Evolutionary conservation across 2,329 filamentous ascomycete genomes (phyloP).

Genomic region (Akanthomyces dipterigenus): DNA sequence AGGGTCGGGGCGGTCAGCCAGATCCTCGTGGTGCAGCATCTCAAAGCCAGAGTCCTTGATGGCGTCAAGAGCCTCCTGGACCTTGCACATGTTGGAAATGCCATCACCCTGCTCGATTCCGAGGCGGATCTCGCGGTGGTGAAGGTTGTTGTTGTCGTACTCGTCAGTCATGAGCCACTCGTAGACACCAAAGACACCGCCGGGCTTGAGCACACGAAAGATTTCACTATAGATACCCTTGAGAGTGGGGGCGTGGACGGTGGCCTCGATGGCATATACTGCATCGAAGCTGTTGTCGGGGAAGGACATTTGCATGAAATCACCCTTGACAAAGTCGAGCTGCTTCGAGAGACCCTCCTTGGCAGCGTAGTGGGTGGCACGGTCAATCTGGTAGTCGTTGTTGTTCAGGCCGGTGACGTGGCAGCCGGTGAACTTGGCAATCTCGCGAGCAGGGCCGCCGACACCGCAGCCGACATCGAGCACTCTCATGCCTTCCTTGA

Average conservation of each 20-base stretch:
- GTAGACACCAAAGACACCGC: constrained; percentile 87
- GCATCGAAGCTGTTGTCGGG: constrained; percentile 83
- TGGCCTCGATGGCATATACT: constrained; percentile 92
- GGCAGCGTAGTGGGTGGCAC: constrained; percentile 76
- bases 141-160: constrained; percentile 79
- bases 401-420: constrained; percentile 75
- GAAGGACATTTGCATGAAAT: constrained; percentile 80
- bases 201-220: constrained; percentile 87
- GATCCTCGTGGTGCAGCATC: constrained; percentile 48
- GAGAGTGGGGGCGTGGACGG: constrained; percentile 80
- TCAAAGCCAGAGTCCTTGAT: constrained; percentile 82
- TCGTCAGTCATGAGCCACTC: constrained; percentile 95
- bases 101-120: constrained; percentile 90
- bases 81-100: constrained; percentile 88
- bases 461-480: constrained; percentile 97
- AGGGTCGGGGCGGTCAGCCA: constrained; percentile 45
- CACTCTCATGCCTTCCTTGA: constrained; percentile 81
- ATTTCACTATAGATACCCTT: constrained; percentile 88
- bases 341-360: constrained; percentile 77
- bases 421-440: constrained; percentile 87
- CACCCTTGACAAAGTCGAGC: constrained; percentile 83
- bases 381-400: constrained; percentile 83
- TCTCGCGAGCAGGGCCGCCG: constrained; percentile 89
- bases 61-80: constrained; percentile 69
- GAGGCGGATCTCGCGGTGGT: constrained; percentile 78